These are phyloP conservation scores for Dalbergia oliveri DNA, from an alignment of 306 rosid species.

Conservation along the genomic window DNA sequence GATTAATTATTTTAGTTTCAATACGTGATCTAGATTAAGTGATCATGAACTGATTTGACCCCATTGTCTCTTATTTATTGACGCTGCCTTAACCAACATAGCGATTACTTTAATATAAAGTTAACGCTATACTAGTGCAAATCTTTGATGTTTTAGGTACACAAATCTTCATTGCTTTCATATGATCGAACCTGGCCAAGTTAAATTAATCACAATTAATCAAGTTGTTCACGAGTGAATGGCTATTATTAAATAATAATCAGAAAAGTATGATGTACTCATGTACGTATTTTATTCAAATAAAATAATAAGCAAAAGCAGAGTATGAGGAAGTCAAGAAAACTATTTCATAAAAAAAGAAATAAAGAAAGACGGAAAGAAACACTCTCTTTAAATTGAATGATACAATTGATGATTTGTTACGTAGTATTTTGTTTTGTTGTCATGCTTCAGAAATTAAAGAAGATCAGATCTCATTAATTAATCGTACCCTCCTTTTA, in stretches of 20 bases:
- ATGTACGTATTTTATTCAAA: not conserved
- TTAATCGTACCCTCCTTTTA: slow-evolving; percentile 24
- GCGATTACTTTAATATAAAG: slow-evolving; percentile 46
- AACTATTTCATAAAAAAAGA: not conserved
- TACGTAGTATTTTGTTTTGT: slow-evolving; percentile 34
- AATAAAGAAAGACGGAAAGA: not conserved
- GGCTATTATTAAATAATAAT: not conserved
- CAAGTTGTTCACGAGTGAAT: slow-evolving; percentile 14
- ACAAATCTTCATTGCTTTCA: slow-evolving; percentile 45
- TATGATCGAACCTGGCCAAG: slow-evolving; percentile 39
- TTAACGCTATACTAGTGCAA: slow-evolving; percentile 39
- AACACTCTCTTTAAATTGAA: not conserved
- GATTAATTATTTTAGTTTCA: slow-evolving; percentile 43
- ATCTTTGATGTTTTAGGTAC: slow-evolving; percentile 39
- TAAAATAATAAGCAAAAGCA: slow-evolving; percentile 23
- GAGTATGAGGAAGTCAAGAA: slow-evolving; percentile 35
- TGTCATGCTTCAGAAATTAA: slow-evolving; percentile 32
- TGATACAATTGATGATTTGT: slow-evolving; percentile 31
- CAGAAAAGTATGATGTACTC: not conserved
- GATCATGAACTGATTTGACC: slow-evolving; percentile 69
- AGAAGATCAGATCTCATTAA: slow-evolving; percentile 50
- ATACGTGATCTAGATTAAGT: slow-evolving; percentile 53
- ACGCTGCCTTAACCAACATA: slow-evolving; percentile 50
- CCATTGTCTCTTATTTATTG: slow-evolving; percentile 59
- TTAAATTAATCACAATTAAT: slow-evolving; percentile 27